Evolutionary conservation across 1,139 yeast genomes (phyloP), one percentile per base, ranked within the genome.

Genomic region (Citeromyces hawaiiensis): DNA sequence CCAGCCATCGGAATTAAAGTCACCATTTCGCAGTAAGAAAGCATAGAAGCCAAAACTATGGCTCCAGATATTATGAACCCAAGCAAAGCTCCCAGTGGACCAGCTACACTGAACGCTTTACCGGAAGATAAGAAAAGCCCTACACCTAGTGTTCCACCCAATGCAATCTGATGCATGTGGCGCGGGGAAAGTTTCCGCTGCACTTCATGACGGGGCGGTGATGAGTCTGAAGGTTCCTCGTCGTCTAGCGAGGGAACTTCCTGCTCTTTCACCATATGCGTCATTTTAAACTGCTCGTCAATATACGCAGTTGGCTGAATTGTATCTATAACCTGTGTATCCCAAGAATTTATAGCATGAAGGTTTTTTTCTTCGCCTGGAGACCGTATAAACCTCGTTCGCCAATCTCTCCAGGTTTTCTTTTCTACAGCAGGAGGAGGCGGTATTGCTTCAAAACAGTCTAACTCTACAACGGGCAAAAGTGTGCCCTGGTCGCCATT

Each of bases 121-220:
- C 95, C 94, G n/a, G 83, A 70, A 39, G 82, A 79, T 35, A 83
- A 61, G 46, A 83, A 69, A 14, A 83, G 57, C 0, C 94, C 94
- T n/a, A 83, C 88, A 1, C 94, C 94, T 4, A 83, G 60, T 0
- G 91, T 81, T 1, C 91, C 93, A 2, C 93, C 91, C 36, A 86
- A 64, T 0, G 94, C 83, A 38, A 85, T 78, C 77, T 83, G 79
- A 53, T 82, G 87, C 17, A 83, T 60, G 54, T 85, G 94, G 25
- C 93, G 62, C 9, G 80, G 74, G 44, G 71, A 71, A 29, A 83
- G 61, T 44, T 72, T 73, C 42, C 94, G 63, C 46, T 77, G 70
- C 33, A 66, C 49, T 19, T 59, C 55, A 30, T 57, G 50, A 15
- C 40, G 36, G 15, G 18, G 36, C 21, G 36, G 17, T 11, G 19